Conservation (phyloP, 129 eudicot species). For the Chrysanthemum seticuspe region DNA sequence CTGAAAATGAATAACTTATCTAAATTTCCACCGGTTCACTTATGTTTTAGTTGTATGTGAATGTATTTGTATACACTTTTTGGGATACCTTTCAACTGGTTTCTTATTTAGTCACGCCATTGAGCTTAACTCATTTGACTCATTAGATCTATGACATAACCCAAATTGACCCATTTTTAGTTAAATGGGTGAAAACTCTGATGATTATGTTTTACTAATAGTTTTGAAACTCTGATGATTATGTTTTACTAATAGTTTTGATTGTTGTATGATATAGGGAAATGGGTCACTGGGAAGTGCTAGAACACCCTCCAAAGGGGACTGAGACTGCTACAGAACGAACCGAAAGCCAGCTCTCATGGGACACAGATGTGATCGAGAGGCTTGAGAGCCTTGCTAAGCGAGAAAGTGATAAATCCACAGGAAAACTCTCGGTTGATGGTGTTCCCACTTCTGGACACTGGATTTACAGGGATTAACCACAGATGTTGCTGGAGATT, state of each 20-base stretch:
- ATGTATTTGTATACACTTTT: no score
- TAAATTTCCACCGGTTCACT: no score
- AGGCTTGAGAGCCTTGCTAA: constrained; percentile 49
- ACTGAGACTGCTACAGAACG: constrained; percentile 59
- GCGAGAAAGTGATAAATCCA: constrained; percentile 27
- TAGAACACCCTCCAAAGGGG: constrained; percentile 66
- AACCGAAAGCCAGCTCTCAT: constrained; percentile 70
- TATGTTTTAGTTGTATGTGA: no score
- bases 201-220: not conserved
- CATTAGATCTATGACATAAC: not conserved
- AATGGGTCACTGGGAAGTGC: constrained; percentile 55
- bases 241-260: not conserved
- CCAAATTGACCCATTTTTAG: not conserved
- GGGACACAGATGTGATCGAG: constrained; percentile 49
- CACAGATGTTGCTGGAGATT: constrained; percentile 66
- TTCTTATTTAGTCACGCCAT: no score
- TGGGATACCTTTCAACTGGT: no score
- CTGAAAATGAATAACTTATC: no score
- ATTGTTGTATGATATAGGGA: constrained; percentile 35
- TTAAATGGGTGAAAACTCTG: not conserved
- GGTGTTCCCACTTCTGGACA: constrained; percentile 67
- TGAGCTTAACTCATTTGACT: no score
- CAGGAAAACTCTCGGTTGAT: constrained; percentile 53
- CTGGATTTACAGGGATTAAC: constrained; percentile 79
- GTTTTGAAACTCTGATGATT: no score